Conservation (phyloP, 805 yeast genomes). For the Yarrowia sp. region DNA sequence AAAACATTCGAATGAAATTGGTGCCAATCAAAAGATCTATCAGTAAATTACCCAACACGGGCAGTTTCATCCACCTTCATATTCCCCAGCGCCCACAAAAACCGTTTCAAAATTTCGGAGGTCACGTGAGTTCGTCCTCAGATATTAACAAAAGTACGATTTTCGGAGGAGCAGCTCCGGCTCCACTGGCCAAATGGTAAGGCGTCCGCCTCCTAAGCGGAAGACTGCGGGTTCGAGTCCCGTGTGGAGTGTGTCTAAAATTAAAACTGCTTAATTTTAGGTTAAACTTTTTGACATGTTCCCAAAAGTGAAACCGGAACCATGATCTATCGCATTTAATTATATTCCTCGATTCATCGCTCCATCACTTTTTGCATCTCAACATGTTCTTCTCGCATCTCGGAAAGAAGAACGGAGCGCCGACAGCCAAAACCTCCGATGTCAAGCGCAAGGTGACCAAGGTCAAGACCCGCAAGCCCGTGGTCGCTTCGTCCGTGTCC, state of each 20-base stretch:
- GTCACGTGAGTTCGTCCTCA: neutral
- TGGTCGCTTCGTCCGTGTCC: neutral
- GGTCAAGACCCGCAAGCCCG: constrained; percentile 19
- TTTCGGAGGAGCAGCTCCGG: constrained; percentile 28
- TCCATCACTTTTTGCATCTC: neutral
- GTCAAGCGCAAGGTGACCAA: constrained; percentile 26
- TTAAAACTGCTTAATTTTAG: neutral
- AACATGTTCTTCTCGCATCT: constrained; percentile 22
- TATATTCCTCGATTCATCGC: neutral
- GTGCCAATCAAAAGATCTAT: no score
- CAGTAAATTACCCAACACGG: no score
- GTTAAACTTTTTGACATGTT: neutral
- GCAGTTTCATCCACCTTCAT: no score
- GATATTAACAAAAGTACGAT: neutral
- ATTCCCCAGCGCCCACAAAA: neutral
- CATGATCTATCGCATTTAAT: neutral
- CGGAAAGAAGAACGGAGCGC: constrained; percentile 15
- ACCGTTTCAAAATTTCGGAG: neutral
- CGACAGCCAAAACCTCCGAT: neutral
- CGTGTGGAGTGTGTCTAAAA: constrained; percentile 49
- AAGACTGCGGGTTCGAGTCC: constrained; percentile 69
- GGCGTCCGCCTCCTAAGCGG: constrained; percentile 71
- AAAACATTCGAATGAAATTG: no score
- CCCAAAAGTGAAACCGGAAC: constrained; percentile 9
- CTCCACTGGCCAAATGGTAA: constrained; percentile 63